Evolutionary conservation across 768 basidiomycete genomes (phyloP), one percentile per base, ranked within the genome.

Genomic region (Lactarius deliciosus): DNA sequence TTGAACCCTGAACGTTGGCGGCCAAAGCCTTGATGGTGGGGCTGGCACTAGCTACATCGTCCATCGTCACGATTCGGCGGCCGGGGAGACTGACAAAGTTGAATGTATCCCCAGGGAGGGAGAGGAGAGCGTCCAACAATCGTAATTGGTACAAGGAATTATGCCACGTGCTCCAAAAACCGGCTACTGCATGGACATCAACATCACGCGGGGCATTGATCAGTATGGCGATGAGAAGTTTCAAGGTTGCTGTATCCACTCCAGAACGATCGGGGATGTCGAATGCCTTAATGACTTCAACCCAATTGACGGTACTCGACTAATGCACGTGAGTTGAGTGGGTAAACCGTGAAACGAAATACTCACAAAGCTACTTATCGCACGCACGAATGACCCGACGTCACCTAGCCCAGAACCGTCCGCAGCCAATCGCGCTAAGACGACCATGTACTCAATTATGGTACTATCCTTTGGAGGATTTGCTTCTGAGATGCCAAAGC

Each of bases 1-100:
- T 90, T 70, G 92, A 89, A 2, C 89, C 89, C 75, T 98, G 95
- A 36, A 96, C 92, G 71, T 92, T 94, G 2, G 88, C 88, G 0
- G 95, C 94, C 41, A 96, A 81, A 0, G 90, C 86, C 76, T 94
- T 94, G 79, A 96, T 95, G n/a, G 91, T 93, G 34, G 92, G 91
- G 72, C 91, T 92, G 18, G 92, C 90, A 54, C 83, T 81, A 2
- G 91, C 83, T 47, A 95, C 91, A 68, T 96, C 94, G 57, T 96
- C 94, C 25, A 93, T 88, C 0, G 92, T 92, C 41, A 96, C 92
- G 68, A 95, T 89, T 69, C 90, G 81, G 41, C 83, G 85, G 3
- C 91, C 90, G 43, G 94, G 92, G 32, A 98, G 82, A 38, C 89
- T 86, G 61, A 96, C 91, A 74, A 98, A 92, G 74, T 91, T 94